phyloP scores from a whole-genome alignment of 148 eudicot genomes.

The Nepenthes gracilis region DNA sequence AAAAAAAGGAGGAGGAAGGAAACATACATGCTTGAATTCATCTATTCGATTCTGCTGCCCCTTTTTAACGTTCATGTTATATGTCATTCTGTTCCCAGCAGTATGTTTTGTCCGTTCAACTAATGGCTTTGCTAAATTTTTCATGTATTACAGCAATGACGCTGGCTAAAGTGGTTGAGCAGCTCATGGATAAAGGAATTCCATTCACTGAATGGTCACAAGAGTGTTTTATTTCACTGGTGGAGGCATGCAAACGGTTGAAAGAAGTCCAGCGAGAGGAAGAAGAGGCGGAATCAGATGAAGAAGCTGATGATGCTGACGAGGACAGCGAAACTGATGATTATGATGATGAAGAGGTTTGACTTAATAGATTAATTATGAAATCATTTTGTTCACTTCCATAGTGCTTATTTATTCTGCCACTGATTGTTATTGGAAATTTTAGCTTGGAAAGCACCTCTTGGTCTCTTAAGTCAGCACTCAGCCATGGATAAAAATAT shows the following conservation, averaged over 20 bases:
- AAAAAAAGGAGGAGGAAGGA: too few relatives aligned
- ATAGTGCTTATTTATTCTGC: too few relatives aligned
- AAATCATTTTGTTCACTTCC: background rate
- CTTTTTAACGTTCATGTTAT: background rate
- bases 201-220: constrained; percentile 21
- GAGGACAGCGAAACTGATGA: constrained; percentile 32
- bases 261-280: constrained; percentile 44
- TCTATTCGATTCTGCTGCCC: background rate
- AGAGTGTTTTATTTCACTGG: constrained; percentile 44
- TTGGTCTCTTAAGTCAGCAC: too few relatives aligned
- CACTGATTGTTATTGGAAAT: too few relatives aligned
- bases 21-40: background rate
- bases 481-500: too few relatives aligned
- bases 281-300: constrained; percentile 28
- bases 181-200: constrained; percentile 26
- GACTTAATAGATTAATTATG: constrained; percentile 1
- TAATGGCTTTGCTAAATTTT: background rate
- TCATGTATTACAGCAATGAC: constrained; percentile 34
- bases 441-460: too few relatives aligned
- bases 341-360: constrained; percentile 44
- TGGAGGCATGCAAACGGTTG: constrained; percentile 44
- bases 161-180: constrained; percentile 51
- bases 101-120: background rate
- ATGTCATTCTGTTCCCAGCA: background rate
- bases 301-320: constrained; percentile 24